These are phyloP conservation scores for Staphylotrichum tortipilum DNA, from an alignment of 495 filamentous ascomycete species.

Conservation along the genomic window DNA sequence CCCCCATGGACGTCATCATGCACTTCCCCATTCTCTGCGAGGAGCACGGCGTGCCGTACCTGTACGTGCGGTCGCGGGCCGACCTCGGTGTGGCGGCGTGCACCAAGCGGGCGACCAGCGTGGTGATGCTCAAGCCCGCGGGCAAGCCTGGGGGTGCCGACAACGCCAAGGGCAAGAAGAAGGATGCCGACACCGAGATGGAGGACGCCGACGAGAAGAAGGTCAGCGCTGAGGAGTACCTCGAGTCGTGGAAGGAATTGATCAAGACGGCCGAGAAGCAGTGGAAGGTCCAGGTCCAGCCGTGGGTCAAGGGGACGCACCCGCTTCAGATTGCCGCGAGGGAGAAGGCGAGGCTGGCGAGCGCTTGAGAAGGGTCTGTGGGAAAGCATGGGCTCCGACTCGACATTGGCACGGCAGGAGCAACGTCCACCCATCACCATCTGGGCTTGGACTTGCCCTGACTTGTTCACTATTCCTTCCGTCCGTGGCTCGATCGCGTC, in stretches of 20 bases:
- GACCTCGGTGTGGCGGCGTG: constrained; percentile 84
- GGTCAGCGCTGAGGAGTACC: constrained; percentile 56
- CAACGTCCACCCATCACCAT: neutral
- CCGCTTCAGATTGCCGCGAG: constrained; percentile 17
- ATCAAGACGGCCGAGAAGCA: constrained; percentile 69
- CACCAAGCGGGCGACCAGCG: constrained; percentile 92
- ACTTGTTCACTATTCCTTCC: constrained; percentile 1
- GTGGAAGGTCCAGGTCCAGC: constrained; percentile 27
- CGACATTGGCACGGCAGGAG: neutral
- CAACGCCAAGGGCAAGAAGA: constrained; percentile 32
- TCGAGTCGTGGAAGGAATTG: constrained; percentile 62
- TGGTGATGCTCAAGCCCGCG: constrained; percentile 67
- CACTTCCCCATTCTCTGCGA: constrained; percentile 97
- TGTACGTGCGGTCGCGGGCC: constrained; percentile 79
- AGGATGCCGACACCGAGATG: constrained; percentile 39
- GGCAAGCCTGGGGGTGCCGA: constrained; percentile 48
- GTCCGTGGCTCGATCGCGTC: neutral
- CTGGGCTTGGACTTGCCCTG: neutral
- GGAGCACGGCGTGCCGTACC: constrained; percentile 89
- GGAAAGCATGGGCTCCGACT: neutral
- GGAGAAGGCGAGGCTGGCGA: neutral
- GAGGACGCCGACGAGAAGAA: constrained; percentile 35
- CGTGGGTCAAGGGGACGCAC: constrained; percentile 28
- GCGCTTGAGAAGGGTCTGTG: neutral
- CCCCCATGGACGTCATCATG: constrained; percentile 92